Percentiles rank a stretch among this genome's conserved stretches.
These are phyloP conservation scores for Dictyostelium firmibasis DNA, from an alignment of 78 protist species.

Conservation along the genomic window DNA sequence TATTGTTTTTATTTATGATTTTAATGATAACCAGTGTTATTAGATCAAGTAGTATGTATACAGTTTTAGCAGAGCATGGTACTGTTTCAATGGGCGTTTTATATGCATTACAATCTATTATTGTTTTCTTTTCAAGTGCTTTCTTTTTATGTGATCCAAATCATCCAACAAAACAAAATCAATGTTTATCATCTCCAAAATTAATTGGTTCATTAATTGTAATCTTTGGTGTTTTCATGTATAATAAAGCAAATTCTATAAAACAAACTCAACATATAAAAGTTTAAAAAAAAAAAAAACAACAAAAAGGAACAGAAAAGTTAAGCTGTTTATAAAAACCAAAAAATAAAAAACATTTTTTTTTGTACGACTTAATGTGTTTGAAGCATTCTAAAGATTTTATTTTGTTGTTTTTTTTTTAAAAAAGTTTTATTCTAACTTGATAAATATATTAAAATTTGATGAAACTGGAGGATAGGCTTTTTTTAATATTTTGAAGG, in stretches of 20 bases:
- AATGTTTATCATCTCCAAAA: slow-evolving; percentile 41
- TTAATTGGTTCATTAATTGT: slow-evolving; percentile 40
- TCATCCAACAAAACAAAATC: slow-evolving; percentile 35
- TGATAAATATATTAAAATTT: too few relatives aligned
- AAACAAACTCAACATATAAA: not conserved
- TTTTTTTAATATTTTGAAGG: too few relatives aligned
- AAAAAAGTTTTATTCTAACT: too few relatives aligned
- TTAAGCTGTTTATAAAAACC: too few relatives aligned
- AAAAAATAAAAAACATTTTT: too few relatives aligned
- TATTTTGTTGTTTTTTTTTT: too few relatives aligned
- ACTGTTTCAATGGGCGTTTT: slow-evolving; percentile 58
- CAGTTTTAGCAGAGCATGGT: slow-evolving; percentile 18
- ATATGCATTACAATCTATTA: slow-evolving; percentile 49
- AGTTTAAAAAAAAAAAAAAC: not conserved
- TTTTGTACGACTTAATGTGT: too few relatives aligned
- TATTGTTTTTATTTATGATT: not conserved
- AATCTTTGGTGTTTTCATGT: not conserved
- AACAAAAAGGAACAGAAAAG: too few relatives aligned
- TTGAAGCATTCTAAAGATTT: too few relatives aligned
- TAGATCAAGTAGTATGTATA: slow-evolving; percentile 47
- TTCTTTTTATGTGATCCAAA: slow-evolving; percentile 56
- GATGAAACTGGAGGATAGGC: too few relatives aligned
- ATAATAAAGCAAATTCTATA: not conserved
- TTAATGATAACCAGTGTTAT: not conserved
- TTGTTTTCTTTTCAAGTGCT: slow-evolving; percentile 28